Evolutionary conservation across 2,329 filamentous ascomycete species (phyloP), one percentile per base, ranked within the genome.

Genomic region (Mycogone perniciosa): DNA sequence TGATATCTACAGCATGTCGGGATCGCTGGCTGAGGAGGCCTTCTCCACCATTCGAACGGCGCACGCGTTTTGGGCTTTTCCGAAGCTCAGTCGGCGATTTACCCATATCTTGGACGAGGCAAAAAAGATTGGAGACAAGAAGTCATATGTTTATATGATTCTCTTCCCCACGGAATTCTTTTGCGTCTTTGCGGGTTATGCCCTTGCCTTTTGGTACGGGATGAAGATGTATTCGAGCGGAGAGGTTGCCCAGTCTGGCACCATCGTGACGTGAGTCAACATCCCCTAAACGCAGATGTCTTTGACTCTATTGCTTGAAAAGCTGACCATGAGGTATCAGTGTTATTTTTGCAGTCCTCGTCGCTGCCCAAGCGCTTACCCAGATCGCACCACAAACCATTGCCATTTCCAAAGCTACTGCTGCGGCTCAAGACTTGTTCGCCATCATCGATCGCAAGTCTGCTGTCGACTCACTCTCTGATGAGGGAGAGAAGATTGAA

Each of bases 171-270:
- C 63, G 3, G 71, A 76, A 54, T 76, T 74, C 59, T 75, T 75
- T 51, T 72, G 70, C 50, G 69, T 77, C 20, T 76, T 73, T 54
- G 62, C 69, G 3, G 73, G 72, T 4, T 76, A 75, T 53, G 73
- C 66, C 1, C 62, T 79, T 4, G 73, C 74, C 0, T 79, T 79
- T 51, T 79, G 76, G 75, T 72, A 77, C 52, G 76, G 76, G 0
- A 68, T 77, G 54, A 62, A 65, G 40, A 74, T 78, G 69, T 73
- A 71, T 40, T 57, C 67, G 4, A 59, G 59, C 1, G 74, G 73
- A 1, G 73, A 77, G 55, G 73, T 77, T 27, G 42, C 58, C 0
- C 57, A 72, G n/a, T 64, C 71, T 0, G 75, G 76, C 2, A 70
- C 68, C 1, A 69, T 78, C 7, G 69, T 77, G 30, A 76, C 72